These are phyloP conservation scores for Chaetothyriales sp. DNA, from an alignment of 2,329 filamentous ascomycete species.

Conservation along the genomic window DNA sequence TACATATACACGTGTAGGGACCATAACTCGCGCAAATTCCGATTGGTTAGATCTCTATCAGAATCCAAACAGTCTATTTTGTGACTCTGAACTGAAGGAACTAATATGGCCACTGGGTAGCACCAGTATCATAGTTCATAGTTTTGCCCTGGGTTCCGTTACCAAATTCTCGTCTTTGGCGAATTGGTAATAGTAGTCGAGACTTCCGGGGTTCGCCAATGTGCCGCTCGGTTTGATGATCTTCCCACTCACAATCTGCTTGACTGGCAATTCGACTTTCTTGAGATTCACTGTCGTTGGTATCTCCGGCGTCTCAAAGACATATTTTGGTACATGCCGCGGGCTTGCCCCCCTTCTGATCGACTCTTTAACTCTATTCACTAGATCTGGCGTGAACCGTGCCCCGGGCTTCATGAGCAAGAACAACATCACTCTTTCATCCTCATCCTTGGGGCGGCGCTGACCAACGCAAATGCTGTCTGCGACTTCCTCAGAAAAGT, in stretches of 20 bases:
- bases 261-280: conserved; percentile 72
- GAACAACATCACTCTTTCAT: conserved; percentile 46
- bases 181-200: conserved; percentile 69
- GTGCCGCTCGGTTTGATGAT: conserved; percentile 62
- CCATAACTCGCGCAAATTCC: no score
- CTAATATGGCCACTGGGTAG: no score
- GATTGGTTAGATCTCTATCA: no score
- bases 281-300: conserved; percentile 75
- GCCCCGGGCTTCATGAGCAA: conserved; percentile 44
- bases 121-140: conserved; percentile 2
- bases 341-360: conserved; percentile 54
- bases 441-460: conserved; percentile 43
- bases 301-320: conserved; percentile 69
- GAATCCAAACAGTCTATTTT: no score
- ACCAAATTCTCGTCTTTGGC: conserved; percentile 48
- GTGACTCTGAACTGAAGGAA: no score
- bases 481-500: conserved; percentile 46
- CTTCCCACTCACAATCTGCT: conserved; percentile 66
- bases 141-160: conserved; percentile 8
- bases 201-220: conserved; percentile 56
- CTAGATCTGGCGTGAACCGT: conserved; percentile 40
- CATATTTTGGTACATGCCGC: conserved; percentile 60
- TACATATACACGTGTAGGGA: no score
- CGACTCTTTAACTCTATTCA: conserved; percentile 44
- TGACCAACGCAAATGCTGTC: conserved; percentile 74